phyloP scores from a whole-genome alignment of 352 stramenopile species.

The Phytophthora meadii region DNA sequence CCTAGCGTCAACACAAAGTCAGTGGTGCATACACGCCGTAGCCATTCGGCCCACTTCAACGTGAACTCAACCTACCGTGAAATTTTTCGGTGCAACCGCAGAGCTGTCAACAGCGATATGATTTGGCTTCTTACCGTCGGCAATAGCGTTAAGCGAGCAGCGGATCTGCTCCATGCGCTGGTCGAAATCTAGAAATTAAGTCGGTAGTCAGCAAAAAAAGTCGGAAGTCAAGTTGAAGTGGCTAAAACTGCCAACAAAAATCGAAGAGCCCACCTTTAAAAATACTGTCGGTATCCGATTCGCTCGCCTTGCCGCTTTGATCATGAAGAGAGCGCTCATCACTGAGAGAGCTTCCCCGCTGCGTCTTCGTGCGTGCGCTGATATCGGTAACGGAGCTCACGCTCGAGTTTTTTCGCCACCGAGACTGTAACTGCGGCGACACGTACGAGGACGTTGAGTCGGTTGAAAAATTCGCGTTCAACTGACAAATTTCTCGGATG shows the following conservation, averaged over 20 bases:
- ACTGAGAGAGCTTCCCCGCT: neutral
- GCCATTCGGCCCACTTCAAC: conserved; percentile 15
- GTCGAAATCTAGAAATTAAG: conserved; percentile 60
- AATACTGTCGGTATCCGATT: conserved; percentile 22
- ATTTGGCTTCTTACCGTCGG: conserved; percentile 28
- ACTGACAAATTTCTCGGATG: conserved; percentile 2
- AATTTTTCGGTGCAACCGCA: conserved; percentile 24
- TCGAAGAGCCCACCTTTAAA: conserved; percentile 36
- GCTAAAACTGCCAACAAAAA: conserved; percentile 1
- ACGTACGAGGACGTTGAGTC: conserved; percentile 19
- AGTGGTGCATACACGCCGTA: neutral
- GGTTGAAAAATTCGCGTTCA: conserved; percentile 1
- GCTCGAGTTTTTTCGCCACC: conserved; percentile 6
- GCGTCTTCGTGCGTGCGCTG: conserved; percentile 10
- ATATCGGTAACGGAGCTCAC: conserved; percentile 12
- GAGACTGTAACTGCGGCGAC: conserved; percentile 19
- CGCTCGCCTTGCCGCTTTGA: conserved; percentile 3
- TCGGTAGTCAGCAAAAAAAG: conserved; percentile 13
- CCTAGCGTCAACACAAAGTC: conserved; percentile 24
- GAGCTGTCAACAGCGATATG: neutral
- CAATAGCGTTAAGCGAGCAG: conserved; percentile 63
- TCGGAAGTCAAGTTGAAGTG: conserved; percentile 18
- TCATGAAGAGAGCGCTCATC: conserved; percentile 9
- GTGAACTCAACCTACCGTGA: conserved; percentile 16
- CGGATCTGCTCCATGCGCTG: conserved; percentile 79